Evolutionary conservation across 202 grass and related monocot genomes (phyloP), one percentile per base, ranked within the genome.

Genomic region (Tripidium arundinaceum): DNA sequence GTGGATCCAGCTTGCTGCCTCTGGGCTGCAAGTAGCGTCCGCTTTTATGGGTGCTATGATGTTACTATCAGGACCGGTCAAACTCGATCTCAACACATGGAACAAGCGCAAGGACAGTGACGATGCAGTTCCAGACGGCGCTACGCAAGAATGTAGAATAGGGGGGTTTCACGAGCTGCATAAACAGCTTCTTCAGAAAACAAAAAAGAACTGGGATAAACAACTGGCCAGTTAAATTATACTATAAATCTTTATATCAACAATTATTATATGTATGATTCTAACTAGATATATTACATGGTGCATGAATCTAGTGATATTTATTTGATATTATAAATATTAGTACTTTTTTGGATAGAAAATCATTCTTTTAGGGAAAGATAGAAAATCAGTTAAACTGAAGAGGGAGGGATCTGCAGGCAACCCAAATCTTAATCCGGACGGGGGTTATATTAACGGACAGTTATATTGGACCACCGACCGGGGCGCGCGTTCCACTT

Each of bases 401-500:
- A 55, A 22, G 50, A 55, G 50, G 19, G 19, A 49, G 46, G 43
- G 4, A 46, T 5, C 1, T 50, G 47, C 47, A 50, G 47, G 47
- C 16, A 50, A 19, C 47, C 47, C 47, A 25, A 57, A 55, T 79
- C 31, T 40, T 68, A 68, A 68, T 62, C 40, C 33, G 22, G 49
- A 26, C 55, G 73, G 14, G 12, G 73, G 42, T 83, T 82, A 52
- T 78, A 28, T 29, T 62, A 26, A 26, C 5, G 38, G 65, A 70
- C 67, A 70, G 68, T 79, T 89, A 74, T 87, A 65, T 87, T 52
- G 72, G 47, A 80, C 72, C 84, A 84, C 62, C 83, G 87, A 83
- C 83, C 78, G 72, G 16, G 11, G 22, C 33, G 64, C 4, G 43
- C 16, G 1, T 66, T n/a, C n/a, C n/a, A 59, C 63, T 21, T 55